Conservation (phyloP, 2,329 filamentous ascomycete genomes). For the Cladorrhinum sp. region DNA sequence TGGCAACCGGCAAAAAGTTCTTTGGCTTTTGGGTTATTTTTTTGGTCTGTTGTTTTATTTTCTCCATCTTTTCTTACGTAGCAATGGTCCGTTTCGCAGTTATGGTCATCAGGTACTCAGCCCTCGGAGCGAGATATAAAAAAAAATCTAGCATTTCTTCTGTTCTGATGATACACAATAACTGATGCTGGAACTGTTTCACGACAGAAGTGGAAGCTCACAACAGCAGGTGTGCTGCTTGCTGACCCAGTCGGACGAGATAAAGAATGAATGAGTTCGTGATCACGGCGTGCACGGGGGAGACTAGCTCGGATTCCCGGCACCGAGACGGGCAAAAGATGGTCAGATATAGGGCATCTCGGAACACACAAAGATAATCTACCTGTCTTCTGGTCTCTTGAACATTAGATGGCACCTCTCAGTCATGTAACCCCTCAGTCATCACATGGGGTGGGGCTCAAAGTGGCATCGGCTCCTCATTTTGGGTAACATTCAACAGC, state of each 20-base stretch:
- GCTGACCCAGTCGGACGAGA: not conserved
- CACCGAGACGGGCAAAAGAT: not conserved
- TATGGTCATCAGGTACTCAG: no score
- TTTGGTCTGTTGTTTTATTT: no score
- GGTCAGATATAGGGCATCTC: not conserved
- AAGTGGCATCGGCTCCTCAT: not conserved
- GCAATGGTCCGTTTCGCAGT: no score
- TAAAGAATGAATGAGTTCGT: not conserved
- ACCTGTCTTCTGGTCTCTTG: not conserved
- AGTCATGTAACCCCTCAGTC: no score
- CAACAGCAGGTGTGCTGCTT: not conserved
- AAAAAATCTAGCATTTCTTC: no score
- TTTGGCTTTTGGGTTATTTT: not conserved
- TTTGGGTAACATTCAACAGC: not conserved
- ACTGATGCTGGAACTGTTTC: not conserved
- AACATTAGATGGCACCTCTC: not conserved
- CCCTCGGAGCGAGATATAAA: no score
- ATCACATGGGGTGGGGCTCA: constrained; percentile 1
- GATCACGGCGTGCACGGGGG: not conserved
- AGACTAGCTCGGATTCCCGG: constrained; percentile 1
- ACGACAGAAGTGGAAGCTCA: not conserved
- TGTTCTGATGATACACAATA: no score
- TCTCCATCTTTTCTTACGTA: no score
- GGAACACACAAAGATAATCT: not conserved
- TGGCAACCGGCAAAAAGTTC: constrained; percentile 1